phyloP scores from a whole-genome alignment of 2,329 filamentous ascomycete genomes.

The Colletotrichum sp. region DNA sequence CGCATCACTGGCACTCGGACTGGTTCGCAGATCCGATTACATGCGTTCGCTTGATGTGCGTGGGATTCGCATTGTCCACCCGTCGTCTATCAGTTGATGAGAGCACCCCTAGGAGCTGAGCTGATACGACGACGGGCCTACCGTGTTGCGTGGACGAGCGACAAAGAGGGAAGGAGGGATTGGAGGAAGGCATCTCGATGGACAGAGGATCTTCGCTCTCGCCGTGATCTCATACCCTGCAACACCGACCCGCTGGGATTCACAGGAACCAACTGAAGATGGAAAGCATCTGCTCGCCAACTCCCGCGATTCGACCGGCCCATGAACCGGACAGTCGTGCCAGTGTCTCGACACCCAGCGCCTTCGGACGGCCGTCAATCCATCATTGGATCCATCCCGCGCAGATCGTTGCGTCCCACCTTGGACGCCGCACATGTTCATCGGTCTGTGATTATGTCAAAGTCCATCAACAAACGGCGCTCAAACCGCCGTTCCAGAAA shows the following conservation, averaged over 20 bases:
- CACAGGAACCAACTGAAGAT: background rate
- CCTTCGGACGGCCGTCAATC: conserved; percentile 4
- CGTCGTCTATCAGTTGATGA: background rate
- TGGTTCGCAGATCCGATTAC: background rate
- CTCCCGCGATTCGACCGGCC: background rate
- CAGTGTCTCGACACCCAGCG: background rate
- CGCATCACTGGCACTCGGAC: background rate
- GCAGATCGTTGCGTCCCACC: conserved; percentile 4
- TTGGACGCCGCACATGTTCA: background rate
- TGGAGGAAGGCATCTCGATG: background rate
- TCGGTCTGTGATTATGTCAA: background rate
- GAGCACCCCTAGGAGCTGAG: background rate
- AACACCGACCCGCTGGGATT: background rate
- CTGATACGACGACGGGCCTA: background rate
- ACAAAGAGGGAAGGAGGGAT: background rate
- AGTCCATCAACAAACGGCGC: background rate
- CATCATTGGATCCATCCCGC: background rate
- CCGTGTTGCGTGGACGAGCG: background rate
- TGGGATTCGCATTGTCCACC: background rate
- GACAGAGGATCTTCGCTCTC: background rate
- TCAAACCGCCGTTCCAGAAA: conserved; percentile 3
- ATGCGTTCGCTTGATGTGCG: background rate
- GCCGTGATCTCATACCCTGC: conserved; percentile 7
- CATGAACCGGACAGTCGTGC: background rate
- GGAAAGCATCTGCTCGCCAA: background rate